Base-by-base conservation (phyloP, 805 yeast species). In the Barnettozyma californica region DNA sequence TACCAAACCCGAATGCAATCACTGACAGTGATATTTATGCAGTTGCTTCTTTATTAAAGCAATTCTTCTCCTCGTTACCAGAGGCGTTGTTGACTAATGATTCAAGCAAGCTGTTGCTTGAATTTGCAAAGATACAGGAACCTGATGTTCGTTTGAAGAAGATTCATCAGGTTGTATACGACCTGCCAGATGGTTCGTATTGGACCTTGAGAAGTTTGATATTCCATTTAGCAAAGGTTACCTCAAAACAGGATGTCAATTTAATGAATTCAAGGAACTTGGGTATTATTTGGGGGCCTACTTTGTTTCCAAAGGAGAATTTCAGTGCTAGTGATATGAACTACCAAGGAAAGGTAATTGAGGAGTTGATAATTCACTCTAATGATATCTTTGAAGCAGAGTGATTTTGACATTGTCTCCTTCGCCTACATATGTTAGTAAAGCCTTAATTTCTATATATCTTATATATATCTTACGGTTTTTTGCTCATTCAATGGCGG, bases 211-310 rank as follows among this genome's bases (percentile, higher is more conserved):
- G 97, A 55, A 81, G 88, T 33, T 69, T 94, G 55, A 70, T 91
- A 2, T 88, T 92, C 74, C 99, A 94, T 65, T 77, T 94, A 52
- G 81, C 84, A 53, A 78, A 84, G 48, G 83, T 94, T 13, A 80
- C 84, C 35, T 75, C 76, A 26, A 73, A 81, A 48, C 83, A 82
- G 59, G 73, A 74, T 19, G 57, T 67, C 33, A 89, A 90, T 63
- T 76, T 94, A 62, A 94, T 94, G 99, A 81, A 81, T 42, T 74
- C 83, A 49, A 83, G 84, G 60, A 84, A 86, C 51, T 66, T 94
- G 58, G 87, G 95, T 42, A 87, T 88, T 36, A 90, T 92, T 35
- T 94, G 99, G 99, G 97, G 97, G 0, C 96, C 96, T 18, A 87
- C 87, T 2, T 68, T 94, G 45, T 75, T 94, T 64, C 77, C 83